Percentiles rank a stretch among this genome's conserved stretches.
Evolutionary conservation across 2,329 filamentous ascomycete species (phyloP).

Genomic region (Colletotrichum acutatum): DNA sequence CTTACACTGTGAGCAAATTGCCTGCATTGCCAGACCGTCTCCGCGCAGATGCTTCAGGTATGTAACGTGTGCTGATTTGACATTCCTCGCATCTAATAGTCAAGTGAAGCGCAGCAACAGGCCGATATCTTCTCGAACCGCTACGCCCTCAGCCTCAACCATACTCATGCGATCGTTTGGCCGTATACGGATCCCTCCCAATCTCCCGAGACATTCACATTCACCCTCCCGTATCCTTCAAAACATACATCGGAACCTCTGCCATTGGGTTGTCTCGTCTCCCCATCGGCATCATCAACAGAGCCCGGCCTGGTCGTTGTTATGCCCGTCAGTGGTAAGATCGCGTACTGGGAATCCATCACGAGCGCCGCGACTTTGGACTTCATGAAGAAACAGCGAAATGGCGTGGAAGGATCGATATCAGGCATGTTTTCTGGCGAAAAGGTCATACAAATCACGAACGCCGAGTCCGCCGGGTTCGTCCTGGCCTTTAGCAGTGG

Average conservation of each 20-base stretch:
- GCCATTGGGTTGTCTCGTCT: slow-evolving; percentile 85
- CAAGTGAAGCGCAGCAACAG: slow-evolving; percentile 67
- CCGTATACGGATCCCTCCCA: slow-evolving; percentile 78
- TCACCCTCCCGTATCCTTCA: slow-evolving; percentile 80
- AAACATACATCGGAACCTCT: slow-evolving; percentile 75
- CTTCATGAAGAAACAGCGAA: slow-evolving; percentile 83
- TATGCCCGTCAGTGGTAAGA: slow-evolving; percentile 83
- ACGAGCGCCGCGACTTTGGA: slow-evolving; percentile 87
- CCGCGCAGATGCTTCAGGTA: slow-evolving; percentile 73
- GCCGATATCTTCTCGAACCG: slow-evolving; percentile 74
- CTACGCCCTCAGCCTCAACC: slow-evolving; percentile 84
- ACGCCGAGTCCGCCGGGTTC: slow-evolving; percentile 87
- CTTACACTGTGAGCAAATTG: slow-evolving; percentile 87
- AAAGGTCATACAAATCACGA: slow-evolving; percentile 79
- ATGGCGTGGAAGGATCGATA: slow-evolving; percentile 80
- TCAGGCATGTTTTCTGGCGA: slow-evolving; percentile 83
- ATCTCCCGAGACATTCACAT: slow-evolving; percentile 81
- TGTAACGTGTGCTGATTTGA: slow-evolving; percentile 43
- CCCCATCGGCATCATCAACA: slow-evolving; percentile 78
- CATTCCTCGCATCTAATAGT: slow-evolving; percentile 38
- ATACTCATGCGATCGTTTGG: slow-evolving; percentile 89
- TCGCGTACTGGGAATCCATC: slow-evolving; percentile 96
- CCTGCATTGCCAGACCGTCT: slow-evolving; percentile 84
- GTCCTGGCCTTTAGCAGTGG: slow-evolving; percentile 87
- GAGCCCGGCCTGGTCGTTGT: slow-evolving; percentile 90